phyloP scores from a whole-genome alignment of 805 yeast genomes.

The Candida golubevii region DNA sequence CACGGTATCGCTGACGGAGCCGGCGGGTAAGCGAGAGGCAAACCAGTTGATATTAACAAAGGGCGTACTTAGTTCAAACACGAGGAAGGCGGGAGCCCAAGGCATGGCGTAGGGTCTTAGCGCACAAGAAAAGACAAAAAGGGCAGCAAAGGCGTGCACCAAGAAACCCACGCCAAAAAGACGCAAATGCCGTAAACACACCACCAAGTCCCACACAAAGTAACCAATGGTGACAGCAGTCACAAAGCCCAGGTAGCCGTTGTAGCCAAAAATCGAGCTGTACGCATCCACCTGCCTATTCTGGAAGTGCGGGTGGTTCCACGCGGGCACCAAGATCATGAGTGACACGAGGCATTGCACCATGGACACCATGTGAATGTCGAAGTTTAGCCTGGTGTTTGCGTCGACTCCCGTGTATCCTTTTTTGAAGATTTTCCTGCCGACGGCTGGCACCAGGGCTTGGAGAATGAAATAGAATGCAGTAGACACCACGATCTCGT shows the following conservation, averaged over 20 bases:
- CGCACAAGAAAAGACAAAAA: constrained; percentile 63
- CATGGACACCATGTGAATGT: constrained; percentile 86
- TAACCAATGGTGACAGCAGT: constrained; percentile 75
- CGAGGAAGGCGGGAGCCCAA: constrained; percentile 75
- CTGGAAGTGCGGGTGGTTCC: constrained; percentile 47
- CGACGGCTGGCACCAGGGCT: constrained; percentile 47
- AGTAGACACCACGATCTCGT: constrained; percentile 63
- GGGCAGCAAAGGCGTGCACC: constrained; percentile 78
- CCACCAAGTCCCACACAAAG: constrained; percentile 82
- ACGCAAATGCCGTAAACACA: constrained; percentile 59
- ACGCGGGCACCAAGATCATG: constrained; percentile 56
- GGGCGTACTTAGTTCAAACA: constrained; percentile 89
- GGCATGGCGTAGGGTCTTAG: constrained; percentile 74
- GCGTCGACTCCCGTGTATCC: constrained; percentile 46
- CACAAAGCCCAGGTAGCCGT: constrained; percentile 73
- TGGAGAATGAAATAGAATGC: constrained; percentile 57
- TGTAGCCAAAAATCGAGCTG: constrained; percentile 52
- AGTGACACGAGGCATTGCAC: constrained; percentile 74
- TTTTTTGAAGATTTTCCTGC: constrained; percentile 46
- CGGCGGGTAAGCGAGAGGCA: constrained; percentile 69
- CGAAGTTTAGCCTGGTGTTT: constrained; percentile 66
- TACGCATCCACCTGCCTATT: constrained; percentile 39
- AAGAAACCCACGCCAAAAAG: constrained; percentile 80
- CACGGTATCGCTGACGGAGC: constrained; percentile 50
- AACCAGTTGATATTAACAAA: constrained; percentile 95